Percentiles rank a stretch among this genome's conserved stretches.
These are phyloP conservation scores for Venturia oleaginea DNA, from an alignment of 2,329 filamentous ascomycete genomes.

Conservation along the genomic window DNA sequence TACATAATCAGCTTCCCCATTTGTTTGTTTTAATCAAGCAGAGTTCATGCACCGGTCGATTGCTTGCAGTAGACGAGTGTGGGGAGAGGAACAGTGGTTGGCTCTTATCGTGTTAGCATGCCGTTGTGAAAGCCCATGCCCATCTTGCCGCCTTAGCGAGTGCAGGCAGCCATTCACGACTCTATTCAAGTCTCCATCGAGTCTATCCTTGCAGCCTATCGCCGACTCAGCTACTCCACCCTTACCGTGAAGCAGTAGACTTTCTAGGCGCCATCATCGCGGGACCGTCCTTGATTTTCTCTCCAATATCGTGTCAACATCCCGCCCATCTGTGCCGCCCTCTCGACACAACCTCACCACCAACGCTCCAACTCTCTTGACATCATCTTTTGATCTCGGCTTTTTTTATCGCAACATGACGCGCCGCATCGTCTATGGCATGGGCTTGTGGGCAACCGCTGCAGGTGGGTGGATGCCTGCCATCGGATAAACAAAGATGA, in stretches of 20 bases:
- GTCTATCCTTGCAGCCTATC: background rate
- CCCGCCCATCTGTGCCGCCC: background rate
- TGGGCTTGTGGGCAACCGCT: constrained; percentile 27
- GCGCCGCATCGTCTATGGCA: constrained; percentile 39
- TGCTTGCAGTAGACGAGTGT: too few species aligned
- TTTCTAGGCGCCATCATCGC: background rate
- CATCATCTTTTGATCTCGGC: background rate
- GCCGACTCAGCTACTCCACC: background rate
- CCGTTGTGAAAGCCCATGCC: background rate
- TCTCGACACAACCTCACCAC: background rate
- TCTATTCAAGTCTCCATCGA: too few species aligned
- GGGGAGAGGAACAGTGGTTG: too few species aligned
- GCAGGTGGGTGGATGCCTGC: background rate
- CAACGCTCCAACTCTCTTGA: too few species aligned
- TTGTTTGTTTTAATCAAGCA: too few species aligned
- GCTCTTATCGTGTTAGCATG: background rate
- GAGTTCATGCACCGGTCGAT: too few species aligned
- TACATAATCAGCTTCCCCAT: too few species aligned
- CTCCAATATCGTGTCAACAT: background rate
- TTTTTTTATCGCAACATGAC: constrained; percentile 30
- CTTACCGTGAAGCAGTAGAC: background rate
- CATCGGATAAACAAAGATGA: background rate
- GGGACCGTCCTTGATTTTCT: background rate
- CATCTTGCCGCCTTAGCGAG: background rate
- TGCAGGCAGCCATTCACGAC: too few species aligned